Evolutionary conservation across 2,329 filamentous ascomycete genomes (phyloP).

Genomic region (Penicillium nordicum): DNA sequence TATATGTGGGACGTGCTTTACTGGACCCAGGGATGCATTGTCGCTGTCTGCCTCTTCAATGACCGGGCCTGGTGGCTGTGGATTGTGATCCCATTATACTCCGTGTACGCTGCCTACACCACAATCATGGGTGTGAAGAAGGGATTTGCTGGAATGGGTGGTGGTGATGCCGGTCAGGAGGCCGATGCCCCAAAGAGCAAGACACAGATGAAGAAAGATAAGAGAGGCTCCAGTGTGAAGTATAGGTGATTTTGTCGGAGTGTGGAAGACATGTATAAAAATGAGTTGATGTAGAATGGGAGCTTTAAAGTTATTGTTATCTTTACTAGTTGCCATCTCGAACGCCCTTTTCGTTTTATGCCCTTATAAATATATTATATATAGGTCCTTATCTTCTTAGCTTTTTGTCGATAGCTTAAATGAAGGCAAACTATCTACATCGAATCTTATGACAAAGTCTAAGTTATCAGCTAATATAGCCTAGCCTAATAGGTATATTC

Average conservation of each 20-base stretch:
- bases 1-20: conserved; percentile 98
- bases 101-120: conserved; percentile 45
- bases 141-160: conserved; percentile 43
- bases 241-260: conserved; percentile 35
- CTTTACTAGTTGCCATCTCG: neutral
- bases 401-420: too few species aligned
- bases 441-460: too few species aligned
- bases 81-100: conserved; percentile 49
- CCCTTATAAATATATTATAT: neutral
- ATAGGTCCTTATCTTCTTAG: too few species aligned
- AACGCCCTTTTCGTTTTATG: neutral
- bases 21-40: conserved; percentile 79
- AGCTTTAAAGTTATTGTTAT: neutral
- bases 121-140: conserved; percentile 48
- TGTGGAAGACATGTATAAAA: conserved; percentile 9
- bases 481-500: too few species aligned
- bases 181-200: conserved; percentile 43
- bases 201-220: conserved; percentile 54
- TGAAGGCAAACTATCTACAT: too few species aligned
- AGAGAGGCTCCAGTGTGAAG: conserved; percentile 45
- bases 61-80: conserved; percentile 73
- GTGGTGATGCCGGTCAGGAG: conserved; percentile 23
- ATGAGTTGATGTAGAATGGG: conserved; percentile 1
- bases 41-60: conserved; percentile 71
- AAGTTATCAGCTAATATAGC: too few species aligned